These are phyloP conservation scores for Salvia hispanica DNA, from an alignment of 257 asterid genomes.

Conservation along the genomic window DNA sequence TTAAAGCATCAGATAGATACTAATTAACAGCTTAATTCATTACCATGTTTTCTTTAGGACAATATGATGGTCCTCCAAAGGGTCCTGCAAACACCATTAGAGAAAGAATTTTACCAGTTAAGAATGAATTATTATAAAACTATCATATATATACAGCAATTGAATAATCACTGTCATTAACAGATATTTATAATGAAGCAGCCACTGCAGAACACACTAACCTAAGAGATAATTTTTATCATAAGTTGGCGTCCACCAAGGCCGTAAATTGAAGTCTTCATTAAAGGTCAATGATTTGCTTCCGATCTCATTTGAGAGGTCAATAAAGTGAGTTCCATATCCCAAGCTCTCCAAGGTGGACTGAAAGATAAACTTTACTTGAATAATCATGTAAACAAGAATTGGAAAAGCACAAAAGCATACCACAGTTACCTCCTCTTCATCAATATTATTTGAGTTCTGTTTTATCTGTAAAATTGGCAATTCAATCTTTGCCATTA, in stretches of 20 bases:
- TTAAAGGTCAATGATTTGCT: constrained; percentile 77
- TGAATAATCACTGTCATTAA: background rate
- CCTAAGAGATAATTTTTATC: constrained; percentile 90
- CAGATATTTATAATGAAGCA: constrained; percentile 9
- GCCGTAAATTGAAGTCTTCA: constrained; percentile 81
- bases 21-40: constrained; percentile 30
- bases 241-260: constrained; percentile 98
- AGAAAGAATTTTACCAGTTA: constrained; percentile 2
- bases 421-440: constrained; percentile 63
- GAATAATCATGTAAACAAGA: constrained; percentile 11
- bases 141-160: constrained; percentile 12
- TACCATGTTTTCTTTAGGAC: constrained; percentile 74
- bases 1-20: background rate
- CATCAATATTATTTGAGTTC: constrained; percentile 66
- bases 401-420: constrained; percentile 27
- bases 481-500: constrained; percentile 78
- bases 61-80: constrained; percentile 73
- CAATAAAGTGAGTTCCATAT: constrained; percentile 67
- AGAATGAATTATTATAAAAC: constrained; percentile 11
- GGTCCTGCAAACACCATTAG: constrained; percentile 58
- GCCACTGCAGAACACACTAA: constrained; percentile 39
- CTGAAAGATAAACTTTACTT: constrained; percentile 43
- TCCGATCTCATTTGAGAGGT: constrained; percentile 74
- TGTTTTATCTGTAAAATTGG: constrained; percentile 85
- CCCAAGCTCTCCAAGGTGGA: constrained; percentile 59